Evolutionary conservation across 371 early-diverging fungal genomes (phyloP).

Genomic region (Mycotypha africana): DNA sequence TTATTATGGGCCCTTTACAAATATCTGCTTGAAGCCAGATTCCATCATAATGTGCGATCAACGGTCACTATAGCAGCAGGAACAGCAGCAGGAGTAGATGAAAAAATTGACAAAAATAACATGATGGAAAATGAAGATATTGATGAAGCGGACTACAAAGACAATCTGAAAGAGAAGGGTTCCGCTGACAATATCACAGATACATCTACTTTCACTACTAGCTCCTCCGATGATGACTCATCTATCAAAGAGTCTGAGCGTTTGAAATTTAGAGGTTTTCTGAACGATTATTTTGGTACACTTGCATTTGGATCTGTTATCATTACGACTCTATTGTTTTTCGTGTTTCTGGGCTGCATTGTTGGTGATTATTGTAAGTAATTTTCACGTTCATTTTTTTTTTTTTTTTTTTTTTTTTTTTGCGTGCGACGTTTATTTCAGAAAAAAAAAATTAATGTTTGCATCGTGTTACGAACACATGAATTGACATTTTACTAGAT

Average conservation of each 20-base stretch:
- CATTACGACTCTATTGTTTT: slow-evolving; percentile 52
- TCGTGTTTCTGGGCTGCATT: slow-evolving; percentile 63
- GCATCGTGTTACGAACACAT: slow-evolving; percentile 2
- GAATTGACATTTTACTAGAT: no score
- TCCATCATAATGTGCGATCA: not conserved
- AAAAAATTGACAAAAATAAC: not conserved
- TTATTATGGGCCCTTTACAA: slow-evolving; percentile 43
- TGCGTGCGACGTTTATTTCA: no score
- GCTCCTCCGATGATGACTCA: not conserved
- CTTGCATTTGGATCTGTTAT: slow-evolving; percentile 48
- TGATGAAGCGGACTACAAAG: slow-evolving; percentile 9
- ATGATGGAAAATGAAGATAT: not conserved
- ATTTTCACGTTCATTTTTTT: not conserved
- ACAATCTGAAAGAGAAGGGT: slow-evolving; percentile 6
- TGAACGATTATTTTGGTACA: slow-evolving; percentile 48
- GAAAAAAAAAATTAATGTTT: no score
- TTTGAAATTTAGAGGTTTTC: slow-evolving; percentile 61
- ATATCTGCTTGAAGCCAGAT: slow-evolving; percentile 9
- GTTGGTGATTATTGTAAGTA: slow-evolving; percentile 68
- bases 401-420: not conserved
- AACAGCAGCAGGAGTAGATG: not conserved
- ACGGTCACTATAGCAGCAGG: not conserved
- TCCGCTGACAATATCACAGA: slow-evolving; percentile 3
- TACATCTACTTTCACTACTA: slow-evolving; percentile 6
- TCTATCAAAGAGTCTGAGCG: slow-evolving; percentile 37